Conservation (phyloP, 192 early-diverging fungal genomes). For the Lunasporangiospora selenospora region DNA sequence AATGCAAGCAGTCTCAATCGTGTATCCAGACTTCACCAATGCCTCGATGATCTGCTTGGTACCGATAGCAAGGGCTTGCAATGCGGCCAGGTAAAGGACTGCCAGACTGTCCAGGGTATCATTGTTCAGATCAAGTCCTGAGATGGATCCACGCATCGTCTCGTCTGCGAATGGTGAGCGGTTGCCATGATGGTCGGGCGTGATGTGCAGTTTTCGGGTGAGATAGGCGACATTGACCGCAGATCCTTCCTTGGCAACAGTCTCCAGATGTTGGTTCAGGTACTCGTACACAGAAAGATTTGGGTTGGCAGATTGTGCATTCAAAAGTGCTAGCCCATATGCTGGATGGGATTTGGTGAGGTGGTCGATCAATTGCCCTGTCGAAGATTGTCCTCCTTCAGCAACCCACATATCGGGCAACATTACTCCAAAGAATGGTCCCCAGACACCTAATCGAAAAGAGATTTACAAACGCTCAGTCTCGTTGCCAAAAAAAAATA, state of each 20-base stretch:
- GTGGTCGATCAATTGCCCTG: slow-evolving; percentile 71
- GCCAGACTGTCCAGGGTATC: slow-evolving; percentile 56
- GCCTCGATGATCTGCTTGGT: slow-evolving; percentile 68
- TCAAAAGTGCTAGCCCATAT: slow-evolving; percentile 35
- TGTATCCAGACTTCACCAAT: slow-evolving; percentile 54
- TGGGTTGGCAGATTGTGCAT: slow-evolving; percentile 9
- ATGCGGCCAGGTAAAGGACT: slow-evolving; percentile 59
- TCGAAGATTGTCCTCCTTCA: slow-evolving; percentile 81
- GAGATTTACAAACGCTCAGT: neutral
- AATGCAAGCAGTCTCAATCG: slow-evolving; percentile 63
- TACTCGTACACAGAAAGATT: slow-evolving; percentile 52
- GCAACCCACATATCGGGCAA: slow-evolving; percentile 61
- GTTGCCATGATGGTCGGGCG: slow-evolving; percentile 84
- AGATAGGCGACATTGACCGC: slow-evolving; percentile 36
- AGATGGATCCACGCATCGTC: slow-evolving; percentile 60
- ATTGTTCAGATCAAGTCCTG: slow-evolving; percentile 61
- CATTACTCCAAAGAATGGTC: slow-evolving; percentile 67
- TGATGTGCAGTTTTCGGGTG: slow-evolving; percentile 61
- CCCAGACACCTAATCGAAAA: slow-evolving; percentile 48
- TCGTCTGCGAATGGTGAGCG: slow-evolving; percentile 75
- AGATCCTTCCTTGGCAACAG: slow-evolving; percentile 24
- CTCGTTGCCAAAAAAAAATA: no score
- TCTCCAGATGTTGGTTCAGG: slow-evolving; percentile 55
- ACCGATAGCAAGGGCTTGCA: slow-evolving; percentile 70
- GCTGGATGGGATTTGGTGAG: slow-evolving; percentile 66